Evolutionary conservation across 345 rosid genomes (phyloP).

Genomic region (Lumnitzera littorea): DNA sequence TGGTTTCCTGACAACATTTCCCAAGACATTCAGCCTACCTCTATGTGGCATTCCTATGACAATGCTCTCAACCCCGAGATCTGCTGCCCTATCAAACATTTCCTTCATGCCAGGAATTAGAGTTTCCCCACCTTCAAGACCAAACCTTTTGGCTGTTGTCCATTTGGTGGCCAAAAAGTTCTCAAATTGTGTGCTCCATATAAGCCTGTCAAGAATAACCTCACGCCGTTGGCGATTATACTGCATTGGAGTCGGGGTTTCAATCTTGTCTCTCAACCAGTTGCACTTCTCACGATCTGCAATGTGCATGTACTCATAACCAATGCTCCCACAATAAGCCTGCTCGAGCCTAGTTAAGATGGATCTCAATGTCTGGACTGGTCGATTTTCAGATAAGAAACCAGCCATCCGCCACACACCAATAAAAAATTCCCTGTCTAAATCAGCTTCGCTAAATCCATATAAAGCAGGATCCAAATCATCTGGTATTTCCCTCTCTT

Average conservation of each 20-base stretch:
- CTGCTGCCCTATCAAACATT: constrained; percentile 21
- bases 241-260: constrained; percentile 17
- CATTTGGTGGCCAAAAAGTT: constrained; percentile 20
- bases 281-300: constrained; percentile 18
- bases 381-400: constrained; percentile 18
- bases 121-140: constrained; percentile 24
- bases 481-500: constrained; percentile 11
- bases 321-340: constrained; percentile 22
- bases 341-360: constrained; percentile 18
- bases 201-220: constrained; percentile 18
- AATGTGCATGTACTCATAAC: constrained; percentile 20
- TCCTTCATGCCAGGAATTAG: constrained; percentile 21
- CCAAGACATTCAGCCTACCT: constrained; percentile 19
- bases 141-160: constrained; percentile 21
- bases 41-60: constrained; percentile 24
- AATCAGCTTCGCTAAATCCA: constrained; percentile 18
- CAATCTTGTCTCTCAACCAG: constrained; percentile 21
- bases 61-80: constrained; percentile 20
- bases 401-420: constrained; percentile 23
- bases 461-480: constrained; percentile 18
- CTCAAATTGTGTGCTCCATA: constrained; percentile 21
- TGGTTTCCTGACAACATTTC: constrained; percentile 21
- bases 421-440: constrained; percentile 17
- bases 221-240: constrained; percentile 23
- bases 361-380: constrained; percentile 17